Percentiles rank a stretch among this genome's conserved stretches.
These are phyloP conservation scores for Fraxinus latifolia DNA, from an alignment of 305 asterid species.

Conservation along the genomic window DNA sequence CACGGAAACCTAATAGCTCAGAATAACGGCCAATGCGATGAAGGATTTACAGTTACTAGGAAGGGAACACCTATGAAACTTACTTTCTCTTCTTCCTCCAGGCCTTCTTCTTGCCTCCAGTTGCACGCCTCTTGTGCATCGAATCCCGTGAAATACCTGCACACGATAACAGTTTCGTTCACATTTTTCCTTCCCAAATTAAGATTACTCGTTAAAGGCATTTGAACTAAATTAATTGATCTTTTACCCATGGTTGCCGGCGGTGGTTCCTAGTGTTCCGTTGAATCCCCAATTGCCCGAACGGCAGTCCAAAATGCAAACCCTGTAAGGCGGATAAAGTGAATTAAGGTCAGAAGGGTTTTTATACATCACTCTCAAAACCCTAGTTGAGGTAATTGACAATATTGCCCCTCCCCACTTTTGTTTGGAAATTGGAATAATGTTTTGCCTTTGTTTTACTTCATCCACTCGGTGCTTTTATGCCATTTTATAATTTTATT, in stretches of 20 bases:
- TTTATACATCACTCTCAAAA: background rate
- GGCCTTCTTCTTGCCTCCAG: slow-evolving; percentile 42
- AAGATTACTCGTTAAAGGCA: background rate
- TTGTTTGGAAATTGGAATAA: background rate
- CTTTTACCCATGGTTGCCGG: background rate
- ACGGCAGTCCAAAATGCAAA: background rate
- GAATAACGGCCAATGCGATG: background rate
- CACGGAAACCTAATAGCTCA: background rate
- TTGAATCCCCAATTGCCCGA: background rate
- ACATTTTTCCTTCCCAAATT: background rate
- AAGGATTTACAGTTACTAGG: background rate
- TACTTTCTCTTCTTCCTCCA: slow-evolving; percentile 44
- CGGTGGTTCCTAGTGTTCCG: background rate
- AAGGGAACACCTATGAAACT: background rate
- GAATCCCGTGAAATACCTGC: slow-evolving; percentile 38
- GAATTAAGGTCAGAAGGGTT: background rate
- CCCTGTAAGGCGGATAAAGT: background rate
- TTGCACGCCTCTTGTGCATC: slow-evolving; percentile 42
- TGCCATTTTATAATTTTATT: background rate
- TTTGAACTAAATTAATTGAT: background rate
- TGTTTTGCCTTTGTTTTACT: background rate
- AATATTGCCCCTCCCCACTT: background rate
- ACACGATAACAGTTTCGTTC: background rate
- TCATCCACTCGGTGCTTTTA: background rate
- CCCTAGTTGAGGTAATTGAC: background rate